phyloP scores from a whole-genome alignment of 176 grass and related monocot genomes.

The Triticum dicoccoides region DNA sequence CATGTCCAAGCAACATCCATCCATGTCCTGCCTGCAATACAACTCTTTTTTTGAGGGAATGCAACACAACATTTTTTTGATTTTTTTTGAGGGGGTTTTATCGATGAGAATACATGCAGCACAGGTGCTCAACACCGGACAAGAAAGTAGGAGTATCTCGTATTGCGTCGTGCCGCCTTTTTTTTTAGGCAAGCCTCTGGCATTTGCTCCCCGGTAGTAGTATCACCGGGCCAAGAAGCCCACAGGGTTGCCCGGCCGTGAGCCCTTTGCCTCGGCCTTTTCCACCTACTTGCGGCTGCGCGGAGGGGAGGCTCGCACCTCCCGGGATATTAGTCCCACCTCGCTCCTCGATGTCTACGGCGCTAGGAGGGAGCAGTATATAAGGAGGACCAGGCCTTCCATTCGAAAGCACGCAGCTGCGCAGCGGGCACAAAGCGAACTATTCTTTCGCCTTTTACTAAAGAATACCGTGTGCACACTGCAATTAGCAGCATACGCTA shows the following conservation, averaged over 20 bases:
- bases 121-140: too few species aligned
- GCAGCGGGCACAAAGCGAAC: slow-evolving; percentile 36
- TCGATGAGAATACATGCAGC: too few species aligned
- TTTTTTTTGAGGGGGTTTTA: too few species aligned
- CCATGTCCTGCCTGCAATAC: too few species aligned
- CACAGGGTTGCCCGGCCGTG: neutral
- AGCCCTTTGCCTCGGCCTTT: neutral
- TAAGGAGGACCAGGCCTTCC: neutral
- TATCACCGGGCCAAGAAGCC: neutral
- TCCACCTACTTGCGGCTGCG: too few species aligned
- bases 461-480: neutral
- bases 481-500: neutral
- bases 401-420: neutral
- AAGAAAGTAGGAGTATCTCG: too few species aligned
- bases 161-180: too few species aligned
- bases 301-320: neutral
- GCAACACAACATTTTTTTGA: too few species aligned
- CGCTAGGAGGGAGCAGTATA: neutral
- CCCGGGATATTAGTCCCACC: neutral
- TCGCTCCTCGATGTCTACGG: neutral
- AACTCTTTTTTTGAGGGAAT: too few species aligned
- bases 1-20: neutral
- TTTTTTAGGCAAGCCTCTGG: too few species aligned
- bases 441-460: slow-evolving; percentile 35
- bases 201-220: neutral